Percentiles rank a stretch among this genome's conserved stretches.
Evolutionary conservation across 345 rosid genomes (phyloP).

Genomic region (Salix viminalis): DNA sequence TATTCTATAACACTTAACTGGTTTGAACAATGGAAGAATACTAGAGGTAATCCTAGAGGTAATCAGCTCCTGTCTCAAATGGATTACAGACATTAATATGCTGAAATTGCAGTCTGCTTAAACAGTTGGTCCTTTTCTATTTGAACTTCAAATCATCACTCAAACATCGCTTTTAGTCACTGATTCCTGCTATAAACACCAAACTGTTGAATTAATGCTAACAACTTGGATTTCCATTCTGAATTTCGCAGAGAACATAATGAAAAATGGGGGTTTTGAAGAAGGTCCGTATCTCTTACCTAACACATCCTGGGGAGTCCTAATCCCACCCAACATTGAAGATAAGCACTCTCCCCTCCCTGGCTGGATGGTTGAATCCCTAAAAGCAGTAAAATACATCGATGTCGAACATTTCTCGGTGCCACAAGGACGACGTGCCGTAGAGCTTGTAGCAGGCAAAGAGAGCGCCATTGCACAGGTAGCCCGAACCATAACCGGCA

Average conservation of each 20-base stretch:
- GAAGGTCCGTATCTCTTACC: constrained; percentile 51
- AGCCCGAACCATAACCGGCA: constrained; percentile 39
- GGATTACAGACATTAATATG: neutral
- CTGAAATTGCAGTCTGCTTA: neutral
- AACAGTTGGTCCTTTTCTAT: neutral
- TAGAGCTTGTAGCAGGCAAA: constrained; percentile 69
- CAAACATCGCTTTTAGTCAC: neutral
- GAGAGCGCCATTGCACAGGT: constrained; percentile 72
- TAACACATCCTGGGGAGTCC: constrained; percentile 46
- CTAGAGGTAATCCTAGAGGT: too few relatives aligned
- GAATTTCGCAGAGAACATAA: constrained; percentile 27
- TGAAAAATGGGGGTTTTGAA: constrained; percentile 48
- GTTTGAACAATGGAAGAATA: too few relatives aligned
- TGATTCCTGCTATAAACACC: neutral
- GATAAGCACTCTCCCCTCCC: constrained; percentile 50
- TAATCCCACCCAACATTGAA: constrained; percentile 50
- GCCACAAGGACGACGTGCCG: constrained; percentile 23
- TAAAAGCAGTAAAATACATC: constrained; percentile 53
- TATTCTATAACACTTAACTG: too few relatives aligned
- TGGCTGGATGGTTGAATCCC: constrained; percentile 52
- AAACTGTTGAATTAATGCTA: neutral
- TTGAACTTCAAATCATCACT: neutral
- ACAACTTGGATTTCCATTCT: neutral
- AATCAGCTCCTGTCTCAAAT: too few relatives aligned
- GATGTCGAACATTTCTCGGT: constrained; percentile 26